Conservation (phyloP, 495 filamentous ascomycete genomes). For the Aspergillus diversus region DNA sequence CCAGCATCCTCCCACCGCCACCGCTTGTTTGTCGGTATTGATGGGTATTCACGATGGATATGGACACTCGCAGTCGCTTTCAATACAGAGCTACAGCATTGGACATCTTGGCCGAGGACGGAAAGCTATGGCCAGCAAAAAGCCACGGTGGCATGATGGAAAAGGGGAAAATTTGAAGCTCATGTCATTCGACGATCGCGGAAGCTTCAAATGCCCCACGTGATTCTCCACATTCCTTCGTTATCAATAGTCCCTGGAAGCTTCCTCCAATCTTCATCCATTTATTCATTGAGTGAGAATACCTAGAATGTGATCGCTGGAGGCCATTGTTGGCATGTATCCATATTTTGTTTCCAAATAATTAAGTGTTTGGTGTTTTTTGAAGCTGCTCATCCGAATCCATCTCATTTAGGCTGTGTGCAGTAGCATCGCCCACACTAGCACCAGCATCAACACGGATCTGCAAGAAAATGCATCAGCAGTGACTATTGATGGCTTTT, state of each 20-base stretch:
- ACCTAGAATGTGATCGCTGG: no score
- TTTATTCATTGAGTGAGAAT: no score
- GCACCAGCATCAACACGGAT: no score
- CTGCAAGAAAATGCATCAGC: no score
- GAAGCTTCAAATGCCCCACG: not conserved
- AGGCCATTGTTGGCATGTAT: no score
- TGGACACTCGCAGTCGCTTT: not conserved
- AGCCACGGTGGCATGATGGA: constrained; percentile 22
- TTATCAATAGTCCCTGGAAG: not conserved
- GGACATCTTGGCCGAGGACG: not conserved
- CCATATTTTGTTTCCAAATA: no score
- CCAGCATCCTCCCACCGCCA: constrained; percentile 12
- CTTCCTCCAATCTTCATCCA: not conserved
- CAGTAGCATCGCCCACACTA: no score
- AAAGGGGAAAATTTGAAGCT: constrained; percentile 18
- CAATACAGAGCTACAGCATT: not conserved
- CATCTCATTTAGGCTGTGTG: no score
- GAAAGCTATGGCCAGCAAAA: not conserved
- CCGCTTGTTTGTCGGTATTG: constrained; percentile 1
- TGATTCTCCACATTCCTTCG: not conserved
- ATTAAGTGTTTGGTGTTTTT: no score
- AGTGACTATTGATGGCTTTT: no score
- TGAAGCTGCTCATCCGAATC: no score
- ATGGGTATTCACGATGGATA: not conserved
- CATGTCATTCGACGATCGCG: constrained; percentile 14